Evolutionary conservation across 495 filamentous ascomycete species (phyloP).

Genomic region (Daldinia childiae): DNA sequence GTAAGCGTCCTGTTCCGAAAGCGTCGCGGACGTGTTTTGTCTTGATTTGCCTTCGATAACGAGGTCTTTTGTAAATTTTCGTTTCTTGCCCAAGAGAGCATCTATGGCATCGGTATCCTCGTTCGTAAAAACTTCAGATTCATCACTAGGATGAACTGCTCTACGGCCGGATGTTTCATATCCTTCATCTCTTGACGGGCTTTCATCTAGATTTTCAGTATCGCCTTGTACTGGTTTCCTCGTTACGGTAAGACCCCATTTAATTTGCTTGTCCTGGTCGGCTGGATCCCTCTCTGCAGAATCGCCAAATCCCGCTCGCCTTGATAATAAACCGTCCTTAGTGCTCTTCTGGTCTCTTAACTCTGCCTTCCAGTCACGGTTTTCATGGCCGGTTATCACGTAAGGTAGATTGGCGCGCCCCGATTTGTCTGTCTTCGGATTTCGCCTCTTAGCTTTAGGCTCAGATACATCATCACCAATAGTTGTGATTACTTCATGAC

Average conservation of each 20-base stretch:
- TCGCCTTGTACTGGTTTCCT: constrained; percentile 40
- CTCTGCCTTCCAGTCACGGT: constrained; percentile 78
- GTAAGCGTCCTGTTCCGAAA: constrained; percentile 75
- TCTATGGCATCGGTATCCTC: constrained; percentile 83
- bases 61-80: constrained; percentile 38
- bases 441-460: constrained; percentile 31
- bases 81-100: constrained; percentile 72
- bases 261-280: constrained; percentile 48
- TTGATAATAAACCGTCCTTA: constrained; percentile 62
- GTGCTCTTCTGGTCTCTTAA: constrained; percentile 57
- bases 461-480: constrained; percentile 48
- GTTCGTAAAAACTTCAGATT: constrained; percentile 49
- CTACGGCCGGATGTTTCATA: constrained; percentile 31
- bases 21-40: constrained; percentile 37
- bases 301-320: constrained; percentile 54
- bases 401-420: constrained; percentile 56
- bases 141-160: constrained; percentile 45
- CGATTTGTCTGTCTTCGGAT: constrained; percentile 19
- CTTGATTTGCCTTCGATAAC: constrained; percentile 43
- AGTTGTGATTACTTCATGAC: constrained; percentile 52
- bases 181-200: constrained; percentile 36
- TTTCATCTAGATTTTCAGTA: constrained; percentile 31
- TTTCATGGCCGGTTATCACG: constrained; percentile 72
- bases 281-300: constrained; percentile 52
- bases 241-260: constrained; percentile 58